Conservation (phyloP, 331 rosid genomes). For the Rhamnella rubrinervis region DNA sequence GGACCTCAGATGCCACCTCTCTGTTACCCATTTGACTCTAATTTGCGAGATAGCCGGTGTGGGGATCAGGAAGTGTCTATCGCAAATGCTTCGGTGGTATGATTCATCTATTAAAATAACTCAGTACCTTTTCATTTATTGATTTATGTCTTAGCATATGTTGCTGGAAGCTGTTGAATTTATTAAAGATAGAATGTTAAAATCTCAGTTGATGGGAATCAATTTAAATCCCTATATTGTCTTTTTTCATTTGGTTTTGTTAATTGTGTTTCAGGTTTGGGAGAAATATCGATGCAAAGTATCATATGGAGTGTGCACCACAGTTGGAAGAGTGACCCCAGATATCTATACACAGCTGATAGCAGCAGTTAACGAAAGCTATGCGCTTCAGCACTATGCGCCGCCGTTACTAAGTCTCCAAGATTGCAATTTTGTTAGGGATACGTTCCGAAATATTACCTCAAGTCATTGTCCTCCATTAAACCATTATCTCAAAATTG, state of each 20-base stretch:
- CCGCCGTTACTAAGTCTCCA: conserved; percentile 83
- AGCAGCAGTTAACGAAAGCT: conserved; percentile 83
- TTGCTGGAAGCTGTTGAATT: neutral
- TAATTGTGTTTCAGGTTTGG: conserved; percentile 76
- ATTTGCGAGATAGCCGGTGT: conserved; percentile 62
- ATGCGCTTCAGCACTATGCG: conserved; percentile 87
- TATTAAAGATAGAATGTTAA: neutral
- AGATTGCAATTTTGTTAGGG: conserved; percentile 90
- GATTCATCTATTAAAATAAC: conserved; percentile 1
- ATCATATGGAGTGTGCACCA: conserved; percentile 59
- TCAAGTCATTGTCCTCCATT: conserved; percentile 73
- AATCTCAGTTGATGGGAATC: neutral
- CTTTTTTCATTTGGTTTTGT: neutral
- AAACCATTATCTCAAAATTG: conserved; percentile 59
- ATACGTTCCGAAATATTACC: conserved; percentile 72
- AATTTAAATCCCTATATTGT: neutral
- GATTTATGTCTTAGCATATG: neutral
- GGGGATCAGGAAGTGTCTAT: conserved; percentile 69
- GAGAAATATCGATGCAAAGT: conserved; percentile 64
- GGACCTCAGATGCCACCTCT: conserved; percentile 80
- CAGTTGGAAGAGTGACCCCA: conserved; percentile 80
- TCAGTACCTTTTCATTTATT: neutral
- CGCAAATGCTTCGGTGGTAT: conserved; percentile 80
- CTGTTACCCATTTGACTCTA: conserved; percentile 79
- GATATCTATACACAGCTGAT: conserved; percentile 60